Evolutionary conservation across 2,329 filamentous ascomycete species (phyloP).

Genomic region (Colletotrichum eremochloae): DNA sequence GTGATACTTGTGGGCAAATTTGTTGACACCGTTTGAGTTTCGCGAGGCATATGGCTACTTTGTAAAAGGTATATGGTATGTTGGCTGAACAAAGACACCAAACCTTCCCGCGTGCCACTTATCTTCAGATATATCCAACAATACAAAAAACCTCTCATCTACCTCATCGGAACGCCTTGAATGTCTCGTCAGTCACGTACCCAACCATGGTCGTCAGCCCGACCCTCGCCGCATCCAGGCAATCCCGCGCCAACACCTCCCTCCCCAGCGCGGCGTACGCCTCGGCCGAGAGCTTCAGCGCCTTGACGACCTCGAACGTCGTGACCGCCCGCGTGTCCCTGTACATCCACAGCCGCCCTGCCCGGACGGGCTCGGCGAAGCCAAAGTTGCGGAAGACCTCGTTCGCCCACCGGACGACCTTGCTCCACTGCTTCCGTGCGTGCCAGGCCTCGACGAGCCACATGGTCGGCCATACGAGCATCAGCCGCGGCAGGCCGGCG

Average conservation of each 20-base stretch:
- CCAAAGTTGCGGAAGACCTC: constrained; percentile 53
- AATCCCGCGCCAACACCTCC: constrained; percentile 46
- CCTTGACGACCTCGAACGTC: constrained; percentile 53
- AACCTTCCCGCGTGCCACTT: neutral
- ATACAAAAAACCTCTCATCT: too few relatives aligned
- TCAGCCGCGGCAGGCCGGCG: constrained; percentile 49
- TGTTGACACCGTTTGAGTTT: too few relatives aligned
- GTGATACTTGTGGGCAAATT: too few relatives aligned
- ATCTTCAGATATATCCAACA: neutral
- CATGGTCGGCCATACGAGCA: constrained; percentile 53
- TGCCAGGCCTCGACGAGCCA: constrained; percentile 53
- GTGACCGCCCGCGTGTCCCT: constrained; percentile 46
- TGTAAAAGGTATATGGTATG: neutral
- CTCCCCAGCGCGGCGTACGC: constrained; percentile 49
- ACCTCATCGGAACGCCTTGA: constrained; percentile 29
- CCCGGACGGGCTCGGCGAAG: constrained; percentile 45
- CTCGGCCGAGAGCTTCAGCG: constrained; percentile 48
- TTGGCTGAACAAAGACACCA: neutral
- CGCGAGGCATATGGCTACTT: neutral
- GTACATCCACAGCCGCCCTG: constrained; percentile 47
- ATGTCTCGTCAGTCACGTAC: constrained; percentile 48
- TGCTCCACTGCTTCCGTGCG: constrained; percentile 50
- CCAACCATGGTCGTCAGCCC: constrained; percentile 51
- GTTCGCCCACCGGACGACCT: constrained; percentile 49
- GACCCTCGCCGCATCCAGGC: constrained; percentile 48